Evolutionary conservation across 2,329 filamentous ascomycete genomes (phyloP).

Genomic region (Penicillium capsulatum): DNA sequence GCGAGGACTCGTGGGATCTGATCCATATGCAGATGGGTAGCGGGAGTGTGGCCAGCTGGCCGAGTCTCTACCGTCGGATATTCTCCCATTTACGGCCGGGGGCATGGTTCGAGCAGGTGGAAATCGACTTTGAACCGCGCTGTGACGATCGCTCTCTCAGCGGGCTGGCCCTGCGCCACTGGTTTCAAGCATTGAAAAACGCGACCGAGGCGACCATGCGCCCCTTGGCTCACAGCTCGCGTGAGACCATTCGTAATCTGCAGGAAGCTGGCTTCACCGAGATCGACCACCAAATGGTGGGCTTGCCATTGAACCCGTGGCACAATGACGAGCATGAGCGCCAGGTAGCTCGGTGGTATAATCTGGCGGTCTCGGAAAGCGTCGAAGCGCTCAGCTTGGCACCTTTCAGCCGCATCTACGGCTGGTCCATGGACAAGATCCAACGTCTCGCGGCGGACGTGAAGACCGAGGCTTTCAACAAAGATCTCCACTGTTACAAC

Average conservation of each 20-base stretch:
- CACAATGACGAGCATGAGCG: slow-evolving; percentile 59
- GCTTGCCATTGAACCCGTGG: slow-evolving; percentile 72
- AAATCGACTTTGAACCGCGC: slow-evolving; percentile 76
- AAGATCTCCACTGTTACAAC: slow-evolving; percentile 67
- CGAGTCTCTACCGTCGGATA: slow-evolving; percentile 65
- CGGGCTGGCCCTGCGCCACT: slow-evolving; percentile 57
- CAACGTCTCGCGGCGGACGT: slow-evolving; percentile 59
- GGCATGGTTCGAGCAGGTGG: slow-evolving; percentile 78
- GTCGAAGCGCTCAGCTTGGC: slow-evolving; percentile 69
- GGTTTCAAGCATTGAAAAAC: slow-evolving; percentile 65
- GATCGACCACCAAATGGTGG: slow-evolving; percentile 65
- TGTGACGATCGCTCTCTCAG: slow-evolving; percentile 62
- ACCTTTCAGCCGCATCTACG: slow-evolving; percentile 63
- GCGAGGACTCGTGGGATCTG: slow-evolving; percentile 70
- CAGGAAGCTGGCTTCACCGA: slow-evolving; percentile 73
- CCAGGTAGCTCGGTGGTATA: slow-evolving; percentile 77
- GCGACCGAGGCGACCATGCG: slow-evolving; percentile 64
- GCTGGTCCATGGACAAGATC: slow-evolving; percentile 61
- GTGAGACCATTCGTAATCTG: slow-evolving; percentile 57
- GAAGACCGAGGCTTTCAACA: slow-evolving; percentile 64
- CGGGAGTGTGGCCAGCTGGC: slow-evolving; percentile 75
- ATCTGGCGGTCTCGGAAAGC: slow-evolving; percentile 68
- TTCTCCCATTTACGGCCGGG: slow-evolving; percentile 72
- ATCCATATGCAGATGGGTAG: slow-evolving; percentile 76
- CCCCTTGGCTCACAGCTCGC: slow-evolving; percentile 61